These are phyloP conservation scores for Lolium perenne DNA, from an alignment of 176 grass and related monocot genomes.

Conservation along the genomic window DNA sequence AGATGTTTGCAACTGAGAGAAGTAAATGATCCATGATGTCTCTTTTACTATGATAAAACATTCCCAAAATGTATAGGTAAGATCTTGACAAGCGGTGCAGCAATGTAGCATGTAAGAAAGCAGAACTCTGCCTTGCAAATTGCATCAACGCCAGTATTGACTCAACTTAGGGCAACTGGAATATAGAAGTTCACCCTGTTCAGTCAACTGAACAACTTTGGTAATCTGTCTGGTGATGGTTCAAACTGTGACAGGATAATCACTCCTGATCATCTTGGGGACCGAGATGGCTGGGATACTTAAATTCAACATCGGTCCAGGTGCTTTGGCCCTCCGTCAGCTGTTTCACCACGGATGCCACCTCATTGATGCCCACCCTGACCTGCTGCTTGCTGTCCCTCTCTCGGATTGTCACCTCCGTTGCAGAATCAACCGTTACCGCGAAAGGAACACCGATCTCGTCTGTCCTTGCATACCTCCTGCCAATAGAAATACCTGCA, in stretches of 20 bases:
- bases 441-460: slow-evolving; percentile 81
- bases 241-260: not conserved
- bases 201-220: not conserved
- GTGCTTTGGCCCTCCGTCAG: slow-evolving; percentile 71
- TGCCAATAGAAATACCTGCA: slow-evolving; percentile 77
- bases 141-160: not conserved
- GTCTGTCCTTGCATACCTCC: slow-evolving; percentile 74
- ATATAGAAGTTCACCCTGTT: not conserved
- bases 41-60: slow-evolving; percentile 11
- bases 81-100: not conserved
- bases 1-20: not conserved
- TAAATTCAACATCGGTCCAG: slow-evolving; percentile 58
- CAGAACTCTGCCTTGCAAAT: not conserved
- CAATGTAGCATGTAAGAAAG: not conserved
- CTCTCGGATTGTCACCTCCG: slow-evolving; percentile 60
- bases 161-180: not conserved
- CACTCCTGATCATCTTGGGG: slow-evolving; percentile 60
- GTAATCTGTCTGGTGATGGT: not conserved
- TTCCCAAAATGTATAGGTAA: slow-evolving; percentile 20
- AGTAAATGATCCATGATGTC: not conserved
- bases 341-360: slow-evolving; percentile 63
- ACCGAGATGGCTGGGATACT: slow-evolving; percentile 53
- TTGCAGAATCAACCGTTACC: slow-evolving; percentile 62
- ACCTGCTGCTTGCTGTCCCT: slow-evolving; percentile 82
- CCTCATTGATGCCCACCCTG: slow-evolving; percentile 54